A percentile compares a stretch with the other conserved stretches of the same genome.
phyloP scores from a whole-genome alignment of 768 basidiomycete genomes.

The Scleroderma citrinum region DNA sequence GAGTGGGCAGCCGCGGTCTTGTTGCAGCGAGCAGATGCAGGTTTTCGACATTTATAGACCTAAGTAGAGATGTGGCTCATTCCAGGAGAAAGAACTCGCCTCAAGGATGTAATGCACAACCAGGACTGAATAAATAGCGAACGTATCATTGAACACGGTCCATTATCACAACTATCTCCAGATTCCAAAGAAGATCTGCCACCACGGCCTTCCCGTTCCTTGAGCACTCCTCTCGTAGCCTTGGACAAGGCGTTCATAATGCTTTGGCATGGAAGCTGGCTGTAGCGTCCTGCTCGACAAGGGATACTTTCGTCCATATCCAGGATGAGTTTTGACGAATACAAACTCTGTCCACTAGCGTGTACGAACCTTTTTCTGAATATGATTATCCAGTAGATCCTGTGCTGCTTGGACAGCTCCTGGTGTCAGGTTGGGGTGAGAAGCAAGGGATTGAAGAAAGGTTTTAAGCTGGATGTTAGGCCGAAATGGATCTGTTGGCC shows the following conservation, averaged over 20 bases:
- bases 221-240: slow-evolving; percentile 69
- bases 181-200: slow-evolving; percentile 55
- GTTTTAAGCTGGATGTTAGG: slow-evolving; percentile 42
- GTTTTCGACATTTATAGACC: too few species aligned
- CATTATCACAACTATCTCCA: slow-evolving; percentile 35
- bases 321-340: too few species aligned
- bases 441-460: slow-evolving; percentile 58
- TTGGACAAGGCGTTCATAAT: slow-evolving; percentile 47
- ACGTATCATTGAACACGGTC: too few species aligned
- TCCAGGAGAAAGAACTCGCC: too few species aligned
- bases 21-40: too few species aligned
- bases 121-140: too few species aligned
- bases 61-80: too few species aligned
- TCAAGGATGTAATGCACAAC: too few species aligned
- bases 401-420: slow-evolving; percentile 55
- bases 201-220: too few species aligned
- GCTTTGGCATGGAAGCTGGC: slow-evolving; percentile 62
- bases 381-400: slow-evolving; percentile 48
- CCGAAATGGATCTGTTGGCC: slow-evolving; percentile 71
- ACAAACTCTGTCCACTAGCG: neutral
- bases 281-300: slow-evolving; percentile 57
- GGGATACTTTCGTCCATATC: slow-evolving; percentile 38
- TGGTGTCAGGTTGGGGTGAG: slow-evolving; percentile 47
- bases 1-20: too few species aligned
- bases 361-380: slow-evolving; percentile 49